Conservation (phyloP, 2,329 filamentous ascomycete species). For the Alternaria metachromatica region DNA sequence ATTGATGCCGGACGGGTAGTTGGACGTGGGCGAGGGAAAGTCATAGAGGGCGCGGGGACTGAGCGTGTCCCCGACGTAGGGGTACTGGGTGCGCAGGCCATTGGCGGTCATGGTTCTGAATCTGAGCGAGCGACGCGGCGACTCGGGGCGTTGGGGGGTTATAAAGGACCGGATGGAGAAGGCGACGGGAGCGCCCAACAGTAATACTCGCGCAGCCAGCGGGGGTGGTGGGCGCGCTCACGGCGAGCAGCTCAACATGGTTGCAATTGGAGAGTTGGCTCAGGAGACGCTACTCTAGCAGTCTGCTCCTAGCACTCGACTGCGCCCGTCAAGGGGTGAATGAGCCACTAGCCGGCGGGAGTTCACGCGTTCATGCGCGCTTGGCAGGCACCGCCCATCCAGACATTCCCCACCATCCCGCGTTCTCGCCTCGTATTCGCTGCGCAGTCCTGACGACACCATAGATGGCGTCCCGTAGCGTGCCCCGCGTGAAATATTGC, state of each 20-base stretch:
- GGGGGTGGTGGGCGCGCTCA: conserved; percentile 34
- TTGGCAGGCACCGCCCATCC: conserved; percentile 12
- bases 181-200: conserved; percentile 29
- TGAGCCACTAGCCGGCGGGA: conserved; percentile 7
- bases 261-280: background rate
- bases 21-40: conserved; percentile 48
- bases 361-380: conserved; percentile 5
- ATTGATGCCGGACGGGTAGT: conserved; percentile 44
- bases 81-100: conserved; percentile 45
- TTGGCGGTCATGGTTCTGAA: conserved; percentile 38
- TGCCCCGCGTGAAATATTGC: background rate
- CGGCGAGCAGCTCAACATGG: conserved; percentile 35
- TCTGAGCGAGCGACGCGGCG: conserved; percentile 11
- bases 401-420: conserved; percentile 7
- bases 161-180: conserved; percentile 27
- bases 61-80: conserved; percentile 39
- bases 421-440: conserved; percentile 4
- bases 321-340: conserved; percentile 14
- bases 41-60: conserved; percentile 44
- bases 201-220: conserved; percentile 33
- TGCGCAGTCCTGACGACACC: conserved; percentile 6
- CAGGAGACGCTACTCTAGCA: conserved; percentile 1
- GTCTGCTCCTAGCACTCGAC: background rate
- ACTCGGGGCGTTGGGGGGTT: conserved; percentile 29
- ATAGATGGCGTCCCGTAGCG: background rate